Conservation (phyloP, 176 grass and related monocot species). For the Raddia distichophylla region DNA sequence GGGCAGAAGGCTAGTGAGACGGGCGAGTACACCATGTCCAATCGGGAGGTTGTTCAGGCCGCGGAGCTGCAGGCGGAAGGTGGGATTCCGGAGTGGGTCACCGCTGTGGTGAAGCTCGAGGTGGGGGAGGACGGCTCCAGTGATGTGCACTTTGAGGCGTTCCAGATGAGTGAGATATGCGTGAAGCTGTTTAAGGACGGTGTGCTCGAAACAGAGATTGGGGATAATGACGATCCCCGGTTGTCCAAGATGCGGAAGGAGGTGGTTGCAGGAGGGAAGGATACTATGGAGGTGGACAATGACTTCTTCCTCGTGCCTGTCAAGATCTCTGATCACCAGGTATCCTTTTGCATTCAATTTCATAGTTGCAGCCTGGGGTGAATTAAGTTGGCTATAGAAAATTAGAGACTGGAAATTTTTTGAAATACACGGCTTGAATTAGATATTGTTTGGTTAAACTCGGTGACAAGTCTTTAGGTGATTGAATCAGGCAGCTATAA, state of each 20-base stretch:
- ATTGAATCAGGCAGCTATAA: neutral
- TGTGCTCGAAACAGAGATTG: conserved; percentile 68
- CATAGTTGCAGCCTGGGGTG: neutral
- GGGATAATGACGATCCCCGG: conserved; percentile 65
- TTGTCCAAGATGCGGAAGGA: conserved; percentile 84
- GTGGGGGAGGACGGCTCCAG: conserved; percentile 64
- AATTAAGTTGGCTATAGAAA: neutral
- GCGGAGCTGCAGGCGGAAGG: conserved; percentile 72
- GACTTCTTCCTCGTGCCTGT: conserved; percentile 94
- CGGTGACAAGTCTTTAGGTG: neutral
- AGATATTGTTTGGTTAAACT: neutral
- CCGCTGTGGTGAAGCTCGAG: conserved; percentile 83
- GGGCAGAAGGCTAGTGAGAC: conserved; percentile 76
- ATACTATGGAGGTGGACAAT: conserved; percentile 88
- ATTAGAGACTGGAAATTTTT: neutral
- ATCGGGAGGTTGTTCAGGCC: conserved; percentile 82
- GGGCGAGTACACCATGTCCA: conserved; percentile 86
- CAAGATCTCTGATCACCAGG: conserved; percentile 97
- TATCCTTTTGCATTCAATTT: conserved; percentile 18
- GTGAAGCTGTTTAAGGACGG: conserved; percentile 84
- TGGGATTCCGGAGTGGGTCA: conserved; percentile 75
- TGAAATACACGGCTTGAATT: neutral
- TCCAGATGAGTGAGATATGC: conserved; percentile 97
- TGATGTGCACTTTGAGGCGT: conserved; percentile 94
- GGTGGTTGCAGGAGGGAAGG: conserved; percentile 77